phyloP scores from a whole-genome alignment of 345 rosid species.

The Noccaea bulbosa region DNA sequence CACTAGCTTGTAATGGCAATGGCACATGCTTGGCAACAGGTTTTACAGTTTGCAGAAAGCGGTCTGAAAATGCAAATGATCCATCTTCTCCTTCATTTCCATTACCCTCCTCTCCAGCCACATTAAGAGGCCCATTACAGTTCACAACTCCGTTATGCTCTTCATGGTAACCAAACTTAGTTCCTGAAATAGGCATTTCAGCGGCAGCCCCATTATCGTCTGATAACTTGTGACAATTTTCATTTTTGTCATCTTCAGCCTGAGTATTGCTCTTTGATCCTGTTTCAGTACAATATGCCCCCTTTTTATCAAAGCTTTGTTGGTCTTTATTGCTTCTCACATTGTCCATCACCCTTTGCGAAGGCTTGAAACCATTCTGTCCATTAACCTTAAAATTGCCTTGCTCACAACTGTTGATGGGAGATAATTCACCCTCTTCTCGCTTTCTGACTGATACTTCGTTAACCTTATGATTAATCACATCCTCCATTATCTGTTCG shows the following conservation, averaged over 20 bases:
- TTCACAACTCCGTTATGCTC: slow-evolving; percentile 63
- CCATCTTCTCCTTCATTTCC: slow-evolving; percentile 81
- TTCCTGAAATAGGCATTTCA: slow-evolving; percentile 72
- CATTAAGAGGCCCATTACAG: slow-evolving; percentile 63
- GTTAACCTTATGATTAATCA: slow-evolving; percentile 49
- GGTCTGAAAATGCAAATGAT: slow-evolving; percentile 67
- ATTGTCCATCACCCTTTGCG: slow-evolving; percentile 54
- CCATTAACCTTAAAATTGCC: slow-evolving; percentile 70
- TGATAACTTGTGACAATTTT: slow-evolving; percentile 55
- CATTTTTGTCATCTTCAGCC: slow-evolving; percentile 70
- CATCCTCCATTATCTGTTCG: slow-evolving; percentile 52
- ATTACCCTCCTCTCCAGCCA: slow-evolving; percentile 80
- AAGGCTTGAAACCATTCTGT: slow-evolving; percentile 56
- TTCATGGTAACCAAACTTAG: slow-evolving; percentile 70
- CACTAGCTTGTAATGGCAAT: slow-evolving; percentile 56
- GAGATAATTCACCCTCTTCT: slow-evolving; percentile 96
- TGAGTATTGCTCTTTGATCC: slow-evolving; percentile 63
- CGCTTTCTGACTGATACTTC: slow-evolving; percentile 58
- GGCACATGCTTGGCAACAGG: slow-evolving; percentile 85
- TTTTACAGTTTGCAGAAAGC: slow-evolving; percentile 70
- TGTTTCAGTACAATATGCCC: slow-evolving; percentile 53
- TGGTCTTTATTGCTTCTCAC: slow-evolving; percentile 56
- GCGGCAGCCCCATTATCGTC: slow-evolving; percentile 79
- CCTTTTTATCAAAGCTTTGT: slow-evolving; percentile 44
- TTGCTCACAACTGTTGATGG: slow-evolving; percentile 79